A percentile compares a stretch with the other conserved stretches of the same genome.
phyloP scores from a whole-genome alignment of 2,329 filamentous ascomycete species.

The Colletotrichum simmondsii region DNA sequence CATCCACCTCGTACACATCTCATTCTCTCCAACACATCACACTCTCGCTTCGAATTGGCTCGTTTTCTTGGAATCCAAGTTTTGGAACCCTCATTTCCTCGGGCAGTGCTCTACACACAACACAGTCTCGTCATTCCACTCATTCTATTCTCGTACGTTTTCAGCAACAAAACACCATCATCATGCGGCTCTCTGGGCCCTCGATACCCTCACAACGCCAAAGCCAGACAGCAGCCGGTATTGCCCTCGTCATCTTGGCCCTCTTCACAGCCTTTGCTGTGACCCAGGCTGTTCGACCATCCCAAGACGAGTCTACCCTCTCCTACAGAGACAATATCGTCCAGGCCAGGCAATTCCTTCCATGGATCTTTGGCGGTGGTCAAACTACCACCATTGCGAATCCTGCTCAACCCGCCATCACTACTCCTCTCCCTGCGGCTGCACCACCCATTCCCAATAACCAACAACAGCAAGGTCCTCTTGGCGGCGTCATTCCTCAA shows the following conservation, averaged over 20 bases:
- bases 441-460: neutral
- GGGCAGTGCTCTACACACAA: conserved; percentile 12
- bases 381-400: neutral
- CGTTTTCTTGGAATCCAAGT: conserved; percentile 30
- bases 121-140: conserved; percentile 15
- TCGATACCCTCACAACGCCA: conserved; percentile 3
- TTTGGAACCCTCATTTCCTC: conserved; percentile 31
- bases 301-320: neutral
- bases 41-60: conserved; percentile 34
- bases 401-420: conserved; percentile 2
- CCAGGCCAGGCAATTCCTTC: conserved; percentile 21
- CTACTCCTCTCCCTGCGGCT: conserved; percentile 8
- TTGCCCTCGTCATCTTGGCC: conserved; percentile 12
- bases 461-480: conserved; percentile 5
- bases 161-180: neutral
- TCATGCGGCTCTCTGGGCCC: conserved; percentile 9
- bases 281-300: neutral
- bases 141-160: conserved; percentile 5
- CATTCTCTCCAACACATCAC: conserved; percentile 2
- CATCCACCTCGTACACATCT: conserved; percentile 8
- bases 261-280: conserved; percentile 12
- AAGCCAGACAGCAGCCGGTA: neutral
- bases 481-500: neutral
- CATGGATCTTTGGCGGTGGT: conserved; percentile 11
- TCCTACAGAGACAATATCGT: neutral